A percentile compares a stretch with the other conserved stretches of the same genome.
phyloP scores from a whole-genome alignment of 108 stramenopile genomes.

The Cyclotella choctawhatcheeana region DNA sequence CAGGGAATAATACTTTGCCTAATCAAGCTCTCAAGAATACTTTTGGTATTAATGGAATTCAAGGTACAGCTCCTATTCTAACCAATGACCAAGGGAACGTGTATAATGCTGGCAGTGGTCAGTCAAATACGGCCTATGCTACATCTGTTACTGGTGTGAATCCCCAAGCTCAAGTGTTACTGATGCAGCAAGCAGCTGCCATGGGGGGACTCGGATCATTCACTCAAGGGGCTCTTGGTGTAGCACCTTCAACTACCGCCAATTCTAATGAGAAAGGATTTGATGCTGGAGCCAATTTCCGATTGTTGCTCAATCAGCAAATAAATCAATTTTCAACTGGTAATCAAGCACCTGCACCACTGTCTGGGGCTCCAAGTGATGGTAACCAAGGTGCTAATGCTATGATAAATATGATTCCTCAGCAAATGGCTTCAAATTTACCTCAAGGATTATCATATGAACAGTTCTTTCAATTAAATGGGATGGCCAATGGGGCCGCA shows the following conservation, averaged over 20 bases:
- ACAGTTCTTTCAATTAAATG: slow-evolving; percentile 14
- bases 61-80: slow-evolving; percentile 11
- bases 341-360: background rate
- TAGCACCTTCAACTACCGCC: background rate
- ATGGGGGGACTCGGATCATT: slow-evolving; percentile 5
- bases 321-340: slow-evolving; percentile 27
- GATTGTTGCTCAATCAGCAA: slow-evolving; percentile 43
- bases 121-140: slow-evolving; percentile 7
- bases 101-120: slow-evolving; percentile 8
- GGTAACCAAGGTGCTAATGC: background rate
- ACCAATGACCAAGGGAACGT: slow-evolving; percentile 45
- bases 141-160: background rate
- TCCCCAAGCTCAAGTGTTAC: slow-evolving; percentile 9
- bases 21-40: background rate
- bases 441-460: slow-evolving; percentile 13
- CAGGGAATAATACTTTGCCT: background rate
- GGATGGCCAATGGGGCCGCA: background rate
- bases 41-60: background rate
- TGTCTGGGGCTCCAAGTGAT: background rate
- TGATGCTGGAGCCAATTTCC: slow-evolving; percentile 44
- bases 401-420: background rate
- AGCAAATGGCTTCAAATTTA: background rate
- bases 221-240: slow-evolving; percentile 2
- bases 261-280: slow-evolving; percentile 4
- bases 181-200: slow-evolving; percentile 20